These are phyloP conservation scores for Tilletia indica DNA, from an alignment of 1,284 basidiomycete genomes.

Conservation along the genomic window DNA sequence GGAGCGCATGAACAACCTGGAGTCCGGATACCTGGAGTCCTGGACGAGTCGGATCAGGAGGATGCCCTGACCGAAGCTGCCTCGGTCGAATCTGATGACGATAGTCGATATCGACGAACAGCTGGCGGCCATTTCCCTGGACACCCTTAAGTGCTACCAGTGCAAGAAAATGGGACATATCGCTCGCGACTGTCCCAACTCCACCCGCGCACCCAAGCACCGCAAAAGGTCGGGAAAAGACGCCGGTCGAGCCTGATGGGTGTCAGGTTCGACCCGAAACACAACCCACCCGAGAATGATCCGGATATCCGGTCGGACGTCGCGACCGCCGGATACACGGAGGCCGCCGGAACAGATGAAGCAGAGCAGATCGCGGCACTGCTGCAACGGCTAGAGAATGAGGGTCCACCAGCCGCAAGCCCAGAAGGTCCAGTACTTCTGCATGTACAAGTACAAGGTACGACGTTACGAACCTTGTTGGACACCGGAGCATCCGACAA, in stretches of 20 bases:
- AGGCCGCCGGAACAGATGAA: neutral
- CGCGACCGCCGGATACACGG: too few species aligned
- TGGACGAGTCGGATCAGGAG: neutral
- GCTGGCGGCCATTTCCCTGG: neutral
- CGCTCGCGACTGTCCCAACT: neutral
- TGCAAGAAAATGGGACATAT: slow-evolving; percentile 1
- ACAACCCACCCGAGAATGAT: neutral
- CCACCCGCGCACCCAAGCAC: neutral
- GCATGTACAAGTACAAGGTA: neutral
- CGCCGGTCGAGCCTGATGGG: neutral
- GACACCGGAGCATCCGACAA: slow-evolving; percentile 2
- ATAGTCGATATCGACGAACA: neutral
- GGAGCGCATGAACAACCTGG: neutral
- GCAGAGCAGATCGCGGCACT: neutral
- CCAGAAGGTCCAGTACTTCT: neutral
- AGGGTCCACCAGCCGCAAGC: neutral
- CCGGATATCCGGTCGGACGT: too few species aligned
- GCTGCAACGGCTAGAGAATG: neutral
- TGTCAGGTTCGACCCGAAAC: slow-evolving; percentile 1
- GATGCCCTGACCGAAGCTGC: neutral
- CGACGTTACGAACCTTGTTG: neutral
- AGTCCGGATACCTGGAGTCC: neutral
- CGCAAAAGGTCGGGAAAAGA: neutral
- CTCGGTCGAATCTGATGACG: neutral
- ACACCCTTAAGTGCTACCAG: neutral